Conservation (phyloP, 179 eudicot genomes). For the Kewa caespitosa region DNA sequence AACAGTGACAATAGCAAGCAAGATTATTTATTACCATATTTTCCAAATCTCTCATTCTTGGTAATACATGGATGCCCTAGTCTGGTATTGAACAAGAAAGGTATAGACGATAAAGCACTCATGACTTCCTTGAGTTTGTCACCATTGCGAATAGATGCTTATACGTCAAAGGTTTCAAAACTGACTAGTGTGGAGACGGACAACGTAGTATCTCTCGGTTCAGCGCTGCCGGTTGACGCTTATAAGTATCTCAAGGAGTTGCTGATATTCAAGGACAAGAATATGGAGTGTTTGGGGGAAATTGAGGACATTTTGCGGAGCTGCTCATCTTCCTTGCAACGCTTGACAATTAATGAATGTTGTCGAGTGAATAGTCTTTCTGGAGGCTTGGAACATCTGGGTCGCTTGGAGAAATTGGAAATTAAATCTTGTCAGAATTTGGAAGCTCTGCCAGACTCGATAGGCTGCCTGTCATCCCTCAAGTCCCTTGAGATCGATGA, state of each 20-base stretch:
- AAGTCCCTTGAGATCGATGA: neutral
- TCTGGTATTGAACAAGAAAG: no score
- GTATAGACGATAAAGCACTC: no score
- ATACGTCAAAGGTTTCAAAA: no score
- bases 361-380: constrained; percentile 10
- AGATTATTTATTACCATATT: neutral
- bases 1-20: neutral
- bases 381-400: constrained; percentile 25
- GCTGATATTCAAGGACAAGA: neutral
- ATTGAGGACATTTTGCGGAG: constrained; percentile 13
- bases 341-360: neutral
- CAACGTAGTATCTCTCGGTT: neutral
- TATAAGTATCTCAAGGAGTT: constrained; percentile 11
- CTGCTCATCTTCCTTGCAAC: constrained; percentile 20
- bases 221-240: neutral
- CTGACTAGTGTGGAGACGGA: neutral
- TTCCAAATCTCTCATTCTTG: no score
- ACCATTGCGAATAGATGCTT: no score
- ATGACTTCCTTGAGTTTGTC: no score
- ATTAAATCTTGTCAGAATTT: neutral
- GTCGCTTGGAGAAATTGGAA: constrained; percentile 10
- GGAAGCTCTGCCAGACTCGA: constrained; percentile 3
- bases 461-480: constrained; percentile 8
- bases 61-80: no score
- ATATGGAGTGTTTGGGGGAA: constrained; percentile 6